Percentiles rank a stretch among this genome's conserved stretches.
Conservation (phyloP, 2,329 filamentous ascomycete genomes). For the Scytalidium sp. region DNA sequence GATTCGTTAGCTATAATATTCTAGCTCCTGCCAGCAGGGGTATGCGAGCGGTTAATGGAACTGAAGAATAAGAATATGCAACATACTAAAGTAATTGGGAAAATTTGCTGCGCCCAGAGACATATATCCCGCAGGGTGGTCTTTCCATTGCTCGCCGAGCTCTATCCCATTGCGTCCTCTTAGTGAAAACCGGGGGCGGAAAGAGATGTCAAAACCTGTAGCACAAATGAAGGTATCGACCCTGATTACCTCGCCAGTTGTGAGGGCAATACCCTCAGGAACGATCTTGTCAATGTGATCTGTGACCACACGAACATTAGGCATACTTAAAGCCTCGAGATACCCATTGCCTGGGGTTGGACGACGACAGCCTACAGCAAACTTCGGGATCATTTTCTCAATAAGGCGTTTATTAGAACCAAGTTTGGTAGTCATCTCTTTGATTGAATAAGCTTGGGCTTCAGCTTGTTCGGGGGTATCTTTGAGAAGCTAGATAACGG, state of each 20-base stretch:
- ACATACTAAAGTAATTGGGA: slow-evolving; percentile 15
- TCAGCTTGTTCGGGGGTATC: slow-evolving; percentile 10
- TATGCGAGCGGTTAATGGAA: too few relatives aligned
- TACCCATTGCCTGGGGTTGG: slow-evolving; percentile 88
- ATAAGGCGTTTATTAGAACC: background rate
- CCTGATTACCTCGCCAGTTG: background rate
- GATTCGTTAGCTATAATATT: background rate
- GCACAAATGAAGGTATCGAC: slow-evolving; percentile 31
- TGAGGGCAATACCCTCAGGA: background rate
- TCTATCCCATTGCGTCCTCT: slow-evolving; percentile 6
- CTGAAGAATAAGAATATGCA: too few relatives aligned
- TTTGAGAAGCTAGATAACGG: slow-evolving; percentile 4
- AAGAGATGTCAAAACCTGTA: slow-evolving; percentile 24
- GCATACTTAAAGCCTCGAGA: slow-evolving; percentile 28
- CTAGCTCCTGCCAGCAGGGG: too few relatives aligned
- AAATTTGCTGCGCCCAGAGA: slow-evolving; percentile 6
- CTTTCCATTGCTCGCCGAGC: slow-evolving; percentile 10
- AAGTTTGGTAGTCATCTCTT: slow-evolving; percentile 1
- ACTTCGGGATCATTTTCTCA: slow-evolving; percentile 35
- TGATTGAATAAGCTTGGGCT: background rate
- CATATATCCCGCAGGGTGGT: slow-evolving; percentile 9
- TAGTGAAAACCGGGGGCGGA: slow-evolving; percentile 13
- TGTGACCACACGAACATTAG: slow-evolving; percentile 11
- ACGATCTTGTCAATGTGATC: background rate
- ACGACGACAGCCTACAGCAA: slow-evolving; percentile 34